phyloP scores from a whole-genome alignment of 306 rosid species.

The Arachis hypogaea region DNA sequence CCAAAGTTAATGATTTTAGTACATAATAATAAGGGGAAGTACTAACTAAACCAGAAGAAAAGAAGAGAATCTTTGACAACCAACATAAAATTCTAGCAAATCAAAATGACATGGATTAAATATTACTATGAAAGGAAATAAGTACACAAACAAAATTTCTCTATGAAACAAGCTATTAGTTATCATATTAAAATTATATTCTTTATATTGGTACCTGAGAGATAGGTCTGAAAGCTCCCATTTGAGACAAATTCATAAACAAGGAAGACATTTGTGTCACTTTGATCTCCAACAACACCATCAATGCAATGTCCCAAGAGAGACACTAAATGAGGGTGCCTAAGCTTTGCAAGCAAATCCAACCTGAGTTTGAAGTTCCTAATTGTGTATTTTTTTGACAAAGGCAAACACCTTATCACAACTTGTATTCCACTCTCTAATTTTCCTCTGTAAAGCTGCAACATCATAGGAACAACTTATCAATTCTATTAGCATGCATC shows the following conservation, averaged over 20 bases:
- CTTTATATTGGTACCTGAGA: slow-evolving; percentile 58
- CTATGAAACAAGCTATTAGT: too few relatives aligned
- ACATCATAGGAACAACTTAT: not conserved
- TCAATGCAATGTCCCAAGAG: slow-evolving; percentile 85
- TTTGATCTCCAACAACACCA: slow-evolving; percentile 58
- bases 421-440: slow-evolving; percentile 76
- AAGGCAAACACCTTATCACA: slow-evolving; percentile 74
- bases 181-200: too few relatives aligned
- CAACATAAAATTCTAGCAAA: too few relatives aligned
- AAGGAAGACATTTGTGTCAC: slow-evolving; percentile 60
- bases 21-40: not conserved
- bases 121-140: too few relatives aligned
- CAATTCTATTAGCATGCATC: too few relatives aligned
- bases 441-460: slow-evolving; percentile 90
- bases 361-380: slow-evolving; percentile 83
- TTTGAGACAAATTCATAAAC: slow-evolving; percentile 70
- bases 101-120: too few relatives aligned
- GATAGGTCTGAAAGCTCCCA: slow-evolving; percentile 68
- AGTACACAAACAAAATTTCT: too few relatives aligned
- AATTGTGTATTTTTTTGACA: slow-evolving; percentile 77
- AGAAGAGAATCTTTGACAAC: too few relatives aligned
- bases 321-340: slow-evolving; percentile 83
- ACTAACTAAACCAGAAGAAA: too few relatives aligned
- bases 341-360: slow-evolving; percentile 90
- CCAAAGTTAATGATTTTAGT: not conserved